phyloP scores from a whole-genome alignment of 495 filamentous ascomycete genomes.

The Annulohypoxylon stygium region DNA sequence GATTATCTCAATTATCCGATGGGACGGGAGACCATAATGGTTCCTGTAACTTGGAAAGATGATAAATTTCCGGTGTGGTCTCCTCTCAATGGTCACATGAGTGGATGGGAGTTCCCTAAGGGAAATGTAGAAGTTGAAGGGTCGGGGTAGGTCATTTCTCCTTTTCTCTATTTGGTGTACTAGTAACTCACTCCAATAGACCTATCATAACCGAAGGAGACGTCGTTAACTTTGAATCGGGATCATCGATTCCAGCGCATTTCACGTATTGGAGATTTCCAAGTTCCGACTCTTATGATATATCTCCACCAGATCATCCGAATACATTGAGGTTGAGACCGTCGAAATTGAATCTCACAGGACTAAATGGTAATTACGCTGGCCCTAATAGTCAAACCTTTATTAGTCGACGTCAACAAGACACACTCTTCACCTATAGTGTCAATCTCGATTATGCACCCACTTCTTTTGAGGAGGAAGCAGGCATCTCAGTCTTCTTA shows the following conservation, averaged over 20 bases:
- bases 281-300: conserved; percentile 51
- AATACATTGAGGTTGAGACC: conserved; percentile 58
- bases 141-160: conserved; percentile 47
- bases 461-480: conserved; percentile 52
- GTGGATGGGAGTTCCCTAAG: conserved; percentile 57
- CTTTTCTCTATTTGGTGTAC: not conserved
- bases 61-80: conserved; percentile 59
- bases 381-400: conserved; percentile 61
- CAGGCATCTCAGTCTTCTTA: conserved; percentile 62
- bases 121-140: conserved; percentile 50
- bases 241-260: conserved; percentile 56
- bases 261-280: conserved; percentile 66
- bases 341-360: conserved; percentile 63
- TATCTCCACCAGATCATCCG: conserved; percentile 55
- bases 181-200: conserved; percentile 38
- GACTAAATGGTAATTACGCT: conserved; percentile 60
- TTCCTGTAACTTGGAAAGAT: conserved; percentile 64
- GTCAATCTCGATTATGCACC: conserved; percentile 60
- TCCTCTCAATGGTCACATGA: conserved; percentile 61
- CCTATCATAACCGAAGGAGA: conserved; percentile 57
- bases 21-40: conserved; percentile 71
- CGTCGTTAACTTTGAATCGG: conserved; percentile 55
- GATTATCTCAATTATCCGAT: conserved; percentile 67
- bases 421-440: conserved; percentile 64
- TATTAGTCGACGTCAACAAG: conserved; percentile 62